A percentile compares a stretch with the other conserved stretches of the same genome.
Evolutionary conservation across 2,329 filamentous ascomycete genomes (phyloP).

Genomic region (Tolypocladium guangdongense): DNA sequence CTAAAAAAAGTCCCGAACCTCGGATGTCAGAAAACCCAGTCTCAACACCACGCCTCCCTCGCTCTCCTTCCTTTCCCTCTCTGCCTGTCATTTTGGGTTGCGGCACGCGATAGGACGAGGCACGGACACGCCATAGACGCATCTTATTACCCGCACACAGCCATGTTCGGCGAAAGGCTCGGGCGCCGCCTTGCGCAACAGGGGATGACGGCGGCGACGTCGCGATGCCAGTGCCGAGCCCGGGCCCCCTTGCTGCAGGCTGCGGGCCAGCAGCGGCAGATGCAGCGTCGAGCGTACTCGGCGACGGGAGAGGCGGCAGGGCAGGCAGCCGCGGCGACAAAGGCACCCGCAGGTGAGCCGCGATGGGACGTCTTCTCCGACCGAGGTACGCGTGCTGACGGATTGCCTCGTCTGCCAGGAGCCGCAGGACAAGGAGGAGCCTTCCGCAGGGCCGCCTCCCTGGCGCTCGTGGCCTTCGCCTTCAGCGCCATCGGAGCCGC

Average conservation of each 20-base stretch:
- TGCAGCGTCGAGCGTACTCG: slow-evolving; percentile 1
- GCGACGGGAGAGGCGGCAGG: neutral
- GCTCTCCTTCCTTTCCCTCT: neutral
- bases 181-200: slow-evolving; percentile 14
- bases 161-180: slow-evolving; percentile 13
- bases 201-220: neutral
- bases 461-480: slow-evolving; percentile 17
- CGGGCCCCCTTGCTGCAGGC: neutral
- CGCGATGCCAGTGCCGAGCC: neutral
- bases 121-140: neutral
- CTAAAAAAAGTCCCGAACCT: neutral
- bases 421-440: neutral
- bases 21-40: neutral
- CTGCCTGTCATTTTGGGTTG: neutral
- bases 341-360: neutral
- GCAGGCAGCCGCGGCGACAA: neutral
- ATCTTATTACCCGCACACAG: neutral
- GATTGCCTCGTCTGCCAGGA: neutral
- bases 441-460: slow-evolving; percentile 12
- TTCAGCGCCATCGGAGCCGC: slow-evolving; percentile 21
- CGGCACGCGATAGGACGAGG: neutral
- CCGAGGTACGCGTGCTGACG: neutral
- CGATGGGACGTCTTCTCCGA: neutral
- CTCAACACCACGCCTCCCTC: neutral
- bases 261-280: neutral